phyloP scores from a whole-genome alignment of 2,329 filamentous ascomycete species.

The Pseudogymnoascus verrucosus region DNA sequence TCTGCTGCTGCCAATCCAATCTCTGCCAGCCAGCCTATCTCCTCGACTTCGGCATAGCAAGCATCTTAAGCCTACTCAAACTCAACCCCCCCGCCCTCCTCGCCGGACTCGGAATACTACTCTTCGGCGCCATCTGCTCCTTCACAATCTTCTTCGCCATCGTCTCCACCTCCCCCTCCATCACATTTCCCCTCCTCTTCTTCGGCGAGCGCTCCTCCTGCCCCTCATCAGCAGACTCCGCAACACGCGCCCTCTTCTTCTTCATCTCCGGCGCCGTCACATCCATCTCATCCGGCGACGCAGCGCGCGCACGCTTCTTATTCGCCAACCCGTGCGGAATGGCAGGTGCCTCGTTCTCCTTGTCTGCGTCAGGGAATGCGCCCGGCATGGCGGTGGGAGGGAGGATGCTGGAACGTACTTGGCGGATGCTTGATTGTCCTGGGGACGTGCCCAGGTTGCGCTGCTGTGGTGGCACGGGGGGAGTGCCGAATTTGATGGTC shows the following conservation, averaged over 20 bases:
- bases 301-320: slow-evolving; percentile 57
- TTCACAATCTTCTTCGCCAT: slow-evolving; percentile 27
- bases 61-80: slow-evolving; percentile 52
- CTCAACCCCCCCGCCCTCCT: slow-evolving; percentile 41
- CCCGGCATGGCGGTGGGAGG: slow-evolving; percentile 43
- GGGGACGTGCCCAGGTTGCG: slow-evolving; percentile 48
- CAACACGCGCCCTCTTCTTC: slow-evolving; percentile 41
- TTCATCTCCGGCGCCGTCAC: slow-evolving; percentile 43
- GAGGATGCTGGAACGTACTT: slow-evolving; percentile 46
- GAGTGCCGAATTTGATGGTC: slow-evolving; percentile 49
- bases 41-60: slow-evolving; percentile 51
- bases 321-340: slow-evolving; percentile 55
- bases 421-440: slow-evolving; percentile 54
- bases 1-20: not conserved
- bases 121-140: slow-evolving; percentile 13
- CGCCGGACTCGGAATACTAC: slow-evolving; percentile 36
- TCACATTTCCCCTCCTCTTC: slow-evolving; percentile 41
- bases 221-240: slow-evolving; percentile 27
- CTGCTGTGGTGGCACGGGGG: slow-evolving; percentile 24
- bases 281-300: slow-evolving; percentile 47
- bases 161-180: slow-evolving; percentile 25
- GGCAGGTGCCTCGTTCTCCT: slow-evolving; percentile 42
- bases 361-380: slow-evolving; percentile 42
- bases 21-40: slow-evolving; percentile 28
- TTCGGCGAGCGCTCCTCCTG: slow-evolving; percentile 38